phyloP scores from a whole-genome alignment of 306 rosid genomes.

The Inga oerstediana region DNA sequence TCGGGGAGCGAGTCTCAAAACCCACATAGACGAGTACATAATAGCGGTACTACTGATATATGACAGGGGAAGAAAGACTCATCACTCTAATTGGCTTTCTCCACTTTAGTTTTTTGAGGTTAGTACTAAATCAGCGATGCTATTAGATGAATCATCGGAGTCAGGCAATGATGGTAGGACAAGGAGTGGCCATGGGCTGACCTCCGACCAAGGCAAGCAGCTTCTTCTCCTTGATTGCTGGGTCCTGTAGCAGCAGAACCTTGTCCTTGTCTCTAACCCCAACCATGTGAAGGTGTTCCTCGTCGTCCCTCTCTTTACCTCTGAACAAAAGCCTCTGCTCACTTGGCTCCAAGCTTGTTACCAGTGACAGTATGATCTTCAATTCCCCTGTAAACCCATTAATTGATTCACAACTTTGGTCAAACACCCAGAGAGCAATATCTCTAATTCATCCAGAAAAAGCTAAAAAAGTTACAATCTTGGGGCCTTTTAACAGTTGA shows the following conservation, averaged over 20 bases:
- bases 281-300: slow-evolving; percentile 88
- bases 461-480: not conserved
- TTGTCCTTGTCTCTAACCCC: slow-evolving; percentile 94
- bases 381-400: slow-evolving; percentile 61
- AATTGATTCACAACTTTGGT: slow-evolving; percentile 15
- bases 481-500: not conserved
- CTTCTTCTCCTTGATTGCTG: slow-evolving; percentile 84
- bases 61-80: slow-evolving; percentile 39
- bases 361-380: slow-evolving; percentile 74
- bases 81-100: slow-evolving; percentile 24
- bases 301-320: slow-evolving; percentile 91
- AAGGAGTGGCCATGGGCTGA: slow-evolving; percentile 43
- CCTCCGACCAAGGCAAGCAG: slow-evolving; percentile 50
- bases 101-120: slow-evolving; percentile 23
- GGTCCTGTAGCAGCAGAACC: slow-evolving; percentile 81
- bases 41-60: slow-evolving; percentile 40
- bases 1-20: slow-evolving; percentile 17
- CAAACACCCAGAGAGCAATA: slow-evolving; percentile 9
- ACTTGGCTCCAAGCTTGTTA: slow-evolving; percentile 68
- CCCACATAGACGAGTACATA: slow-evolving; percentile 31
- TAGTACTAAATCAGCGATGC: slow-evolving; percentile 38
- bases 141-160: slow-evolving; percentile 2
- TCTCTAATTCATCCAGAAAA: not conserved
- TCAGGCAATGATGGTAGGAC: slow-evolving; percentile 61
- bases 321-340: slow-evolving; percentile 88